phyloP scores from a whole-genome alignment of 306 rosid species.

The Cicer bijugum region DNA sequence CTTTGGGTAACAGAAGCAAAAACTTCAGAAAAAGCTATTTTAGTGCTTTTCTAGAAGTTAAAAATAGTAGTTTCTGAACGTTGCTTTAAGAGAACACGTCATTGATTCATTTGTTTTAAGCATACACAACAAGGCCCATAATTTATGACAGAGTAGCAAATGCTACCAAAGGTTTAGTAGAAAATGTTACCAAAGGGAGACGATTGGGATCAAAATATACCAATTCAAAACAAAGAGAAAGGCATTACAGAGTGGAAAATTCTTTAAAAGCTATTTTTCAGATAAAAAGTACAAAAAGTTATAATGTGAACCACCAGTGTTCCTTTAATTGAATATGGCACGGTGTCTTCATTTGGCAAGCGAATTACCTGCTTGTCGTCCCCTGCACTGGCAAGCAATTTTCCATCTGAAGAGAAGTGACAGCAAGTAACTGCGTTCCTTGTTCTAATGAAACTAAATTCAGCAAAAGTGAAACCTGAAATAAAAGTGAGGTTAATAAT shows the following conservation, averaged over 20 bases:
- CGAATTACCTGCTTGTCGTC: constrained; percentile 83
- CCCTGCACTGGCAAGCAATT: constrained; percentile 90
- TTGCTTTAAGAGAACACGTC: not conserved
- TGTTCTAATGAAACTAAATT: constrained; percentile 72
- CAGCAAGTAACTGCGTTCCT: constrained; percentile 76
- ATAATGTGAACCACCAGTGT: constrained; percentile 10
- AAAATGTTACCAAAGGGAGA: constrained; percentile 22
- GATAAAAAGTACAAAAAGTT: constrained; percentile 17
- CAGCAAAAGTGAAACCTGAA: constrained; percentile 81
- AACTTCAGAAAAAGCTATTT: not conserved
- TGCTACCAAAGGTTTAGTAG: not conserved
- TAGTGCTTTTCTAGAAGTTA: constrained; percentile 5
- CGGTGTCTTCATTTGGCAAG: constrained; percentile 16
- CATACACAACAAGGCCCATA: not conserved
- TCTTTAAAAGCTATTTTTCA: not conserved
- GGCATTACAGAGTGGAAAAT: constrained; percentile 7
- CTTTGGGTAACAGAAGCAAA: not conserved
- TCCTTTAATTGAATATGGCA: constrained; percentile 35
- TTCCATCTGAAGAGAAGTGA: constrained; percentile 92
- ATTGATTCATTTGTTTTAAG: not conserved
- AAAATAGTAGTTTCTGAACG: not conserved
- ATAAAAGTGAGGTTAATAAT: constrained; percentile 41
- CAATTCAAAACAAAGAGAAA: constrained; percentile 18
- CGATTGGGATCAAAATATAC: constrained; percentile 15
- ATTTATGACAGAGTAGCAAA: constrained; percentile 2